Evolutionary conservation across 352 stramenopile genomes (phyloP).

Genomic region (Elongisporangium anandrum): DNA sequence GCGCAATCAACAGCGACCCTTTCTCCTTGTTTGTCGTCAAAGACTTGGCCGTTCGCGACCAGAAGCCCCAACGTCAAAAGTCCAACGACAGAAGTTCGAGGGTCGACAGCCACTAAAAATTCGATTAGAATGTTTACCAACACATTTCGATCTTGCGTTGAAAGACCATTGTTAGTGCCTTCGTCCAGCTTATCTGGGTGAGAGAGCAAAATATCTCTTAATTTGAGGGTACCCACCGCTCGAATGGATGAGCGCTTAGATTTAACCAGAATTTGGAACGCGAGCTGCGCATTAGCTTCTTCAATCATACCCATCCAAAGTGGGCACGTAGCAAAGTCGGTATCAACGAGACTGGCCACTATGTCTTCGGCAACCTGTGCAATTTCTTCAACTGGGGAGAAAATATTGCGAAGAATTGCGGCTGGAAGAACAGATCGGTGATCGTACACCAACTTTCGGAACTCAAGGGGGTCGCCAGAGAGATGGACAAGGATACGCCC

Average conservation of each 20-base stretch:
- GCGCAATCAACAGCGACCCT: slow-evolving; percentile 64
- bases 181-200: slow-evolving; percentile 50
- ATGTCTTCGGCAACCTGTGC: slow-evolving; percentile 64
- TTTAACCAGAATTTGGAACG: slow-evolving; percentile 57
- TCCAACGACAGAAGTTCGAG: slow-evolving; percentile 67
- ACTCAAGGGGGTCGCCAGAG: slow-evolving; percentile 70
- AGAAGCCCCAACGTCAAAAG: slow-evolving; percentile 64
- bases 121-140: slow-evolving; percentile 65
- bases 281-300: slow-evolving; percentile 43
- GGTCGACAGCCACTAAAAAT: slow-evolving; percentile 71
- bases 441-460: slow-evolving; percentile 78
- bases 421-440: slow-evolving; percentile 43
- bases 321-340: slow-evolving; percentile 77
- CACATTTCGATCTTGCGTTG: slow-evolving; percentile 42
- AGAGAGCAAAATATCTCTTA: slow-evolving; percentile 74
- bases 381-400: slow-evolving; percentile 45
- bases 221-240: slow-evolving; percentile 61
- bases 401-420: slow-evolving; percentile 62
- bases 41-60: slow-evolving; percentile 48
- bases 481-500: slow-evolving; percentile 62
- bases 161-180: slow-evolving; percentile 31
- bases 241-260: slow-evolving; percentile 53
- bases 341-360: slow-evolving; percentile 70
- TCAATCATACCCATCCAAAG: slow-evolving; percentile 79
- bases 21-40: slow-evolving; percentile 64